Evolutionary conservation across 176 grass and related monocot genomes (phyloP).

Genomic region (Oryza officinalis): DNA sequence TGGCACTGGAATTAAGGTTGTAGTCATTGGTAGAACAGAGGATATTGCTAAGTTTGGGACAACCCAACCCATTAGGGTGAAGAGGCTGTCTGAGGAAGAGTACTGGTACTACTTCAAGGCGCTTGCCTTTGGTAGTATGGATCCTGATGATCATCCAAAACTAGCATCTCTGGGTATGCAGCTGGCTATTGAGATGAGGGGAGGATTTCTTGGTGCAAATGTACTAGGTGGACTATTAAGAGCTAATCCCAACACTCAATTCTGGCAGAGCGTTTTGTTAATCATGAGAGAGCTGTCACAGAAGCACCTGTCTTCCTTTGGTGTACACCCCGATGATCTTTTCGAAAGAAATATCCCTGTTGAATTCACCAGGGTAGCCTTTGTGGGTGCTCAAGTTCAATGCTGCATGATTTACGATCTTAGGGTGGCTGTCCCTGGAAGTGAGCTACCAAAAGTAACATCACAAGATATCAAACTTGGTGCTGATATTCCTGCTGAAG

Average conservation of each 20-base stretch:
- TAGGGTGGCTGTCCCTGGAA: conserved; percentile 18
- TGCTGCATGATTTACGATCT: conserved; percentile 21
- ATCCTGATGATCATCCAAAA: conserved; percentile 31
- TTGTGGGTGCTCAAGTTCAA: conserved; percentile 5
- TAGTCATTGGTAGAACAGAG: conserved; percentile 7
- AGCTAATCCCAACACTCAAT: conserved; percentile 17
- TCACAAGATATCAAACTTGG: background rate
- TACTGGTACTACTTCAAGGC: conserved; percentile 50
- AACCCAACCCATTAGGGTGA: conserved; percentile 33
- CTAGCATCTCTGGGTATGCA: conserved; percentile 29
- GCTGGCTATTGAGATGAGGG: conserved; percentile 26
- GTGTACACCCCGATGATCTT: conserved; percentile 14
- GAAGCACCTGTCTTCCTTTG: background rate
- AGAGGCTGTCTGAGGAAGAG: conserved; percentile 40
- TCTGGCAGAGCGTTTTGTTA: conserved; percentile 18
- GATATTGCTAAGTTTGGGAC: background rate
- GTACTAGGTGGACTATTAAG: conserved; percentile 34
- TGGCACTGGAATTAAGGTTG: conserved; percentile 28
- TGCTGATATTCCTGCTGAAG: background rate
- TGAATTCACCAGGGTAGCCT: background rate
- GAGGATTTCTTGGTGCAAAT: conserved; percentile 32
- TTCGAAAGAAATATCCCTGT: background rate
- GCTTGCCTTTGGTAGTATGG: conserved; percentile 41
- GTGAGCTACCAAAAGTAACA: background rate
- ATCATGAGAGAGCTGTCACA: background rate